phyloP scores from a whole-genome alignment of 2,329 filamentous ascomycete species.

The Stagonosporopsis chrysanthemi region DNA sequence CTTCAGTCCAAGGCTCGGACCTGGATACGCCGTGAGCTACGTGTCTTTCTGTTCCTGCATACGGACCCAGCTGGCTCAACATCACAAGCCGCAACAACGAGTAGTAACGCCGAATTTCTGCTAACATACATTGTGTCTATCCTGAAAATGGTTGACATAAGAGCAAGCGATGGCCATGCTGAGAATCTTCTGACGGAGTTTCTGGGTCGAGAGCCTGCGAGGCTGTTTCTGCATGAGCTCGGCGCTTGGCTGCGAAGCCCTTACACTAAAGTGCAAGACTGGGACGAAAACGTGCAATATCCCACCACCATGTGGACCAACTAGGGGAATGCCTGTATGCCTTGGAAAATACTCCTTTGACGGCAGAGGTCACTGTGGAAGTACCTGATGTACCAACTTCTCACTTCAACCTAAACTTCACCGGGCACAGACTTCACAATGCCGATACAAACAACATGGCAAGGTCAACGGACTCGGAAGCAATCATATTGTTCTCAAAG shows the following conservation, averaged over 20 bases:
- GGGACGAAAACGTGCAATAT: constrained; percentile 87
- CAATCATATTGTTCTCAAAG: too few species aligned
- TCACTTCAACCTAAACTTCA: too few species aligned
- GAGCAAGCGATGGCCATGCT: constrained; percentile 78
- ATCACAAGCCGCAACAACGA: constrained; percentile 40
- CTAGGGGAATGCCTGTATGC: too few species aligned
- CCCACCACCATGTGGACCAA: too few species aligned
- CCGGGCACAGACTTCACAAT: too few species aligned
- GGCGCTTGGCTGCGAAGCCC: constrained; percentile 84
- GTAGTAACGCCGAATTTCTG: constrained; percentile 80
- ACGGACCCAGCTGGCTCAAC: constrained; percentile 40
- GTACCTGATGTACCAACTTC: too few species aligned
- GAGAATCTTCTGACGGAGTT: constrained; percentile 82
- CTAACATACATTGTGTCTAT: constrained; percentile 87
- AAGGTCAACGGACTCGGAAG: too few species aligned
- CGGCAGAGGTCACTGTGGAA: too few species aligned
- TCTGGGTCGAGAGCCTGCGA: constrained; percentile 74
- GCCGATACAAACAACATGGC: too few species aligned
- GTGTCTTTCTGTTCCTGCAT: constrained; percentile 78
- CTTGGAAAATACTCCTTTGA: too few species aligned
- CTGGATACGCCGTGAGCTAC: constrained; percentile 84
- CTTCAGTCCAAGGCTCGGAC: constrained; percentile 78
- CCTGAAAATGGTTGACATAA: constrained; percentile 81
- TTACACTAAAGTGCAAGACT: constrained; percentile 72
- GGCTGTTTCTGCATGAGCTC: constrained; percentile 84